phyloP scores from a whole-genome alignment of 768 basidiomycete species.

The Xerocomellus intermedius region DNA sequence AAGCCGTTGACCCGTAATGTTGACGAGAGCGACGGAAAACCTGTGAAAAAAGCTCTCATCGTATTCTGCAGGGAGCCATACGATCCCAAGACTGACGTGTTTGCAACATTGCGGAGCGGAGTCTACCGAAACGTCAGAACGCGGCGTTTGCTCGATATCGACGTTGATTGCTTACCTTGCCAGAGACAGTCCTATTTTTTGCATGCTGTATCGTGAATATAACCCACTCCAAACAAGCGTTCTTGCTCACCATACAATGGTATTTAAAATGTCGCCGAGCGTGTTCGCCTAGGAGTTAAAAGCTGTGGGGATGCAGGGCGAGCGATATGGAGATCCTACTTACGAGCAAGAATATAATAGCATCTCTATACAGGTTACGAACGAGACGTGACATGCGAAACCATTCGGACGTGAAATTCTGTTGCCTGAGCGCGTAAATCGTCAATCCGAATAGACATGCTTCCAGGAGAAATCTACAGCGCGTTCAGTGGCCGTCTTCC shows the following conservation, averaged over 20 bases:
- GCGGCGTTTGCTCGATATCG: not conserved
- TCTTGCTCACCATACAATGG: not conserved
- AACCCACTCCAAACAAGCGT: not conserved
- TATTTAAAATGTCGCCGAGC: not conserved
- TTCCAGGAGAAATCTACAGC: not conserved
- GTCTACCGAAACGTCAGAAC: not conserved
- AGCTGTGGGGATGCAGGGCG: not conserved
- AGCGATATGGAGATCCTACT: not conserved
- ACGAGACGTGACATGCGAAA: not conserved
- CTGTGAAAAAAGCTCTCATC: not conserved
- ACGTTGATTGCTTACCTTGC: not conserved
- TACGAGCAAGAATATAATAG: not conserved
- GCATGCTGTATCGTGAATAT: not conserved
- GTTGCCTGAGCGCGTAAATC: not conserved
- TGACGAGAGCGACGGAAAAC: not conserved
- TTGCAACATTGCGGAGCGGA: not conserved
- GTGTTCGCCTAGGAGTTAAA: not conserved
- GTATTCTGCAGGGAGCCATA: not conserved
- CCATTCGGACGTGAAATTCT: not conserved
- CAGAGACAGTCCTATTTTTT: not conserved
- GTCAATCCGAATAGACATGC: not conserved
- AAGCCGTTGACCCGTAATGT: conserved; percentile 1
- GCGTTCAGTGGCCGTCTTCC: not conserved
- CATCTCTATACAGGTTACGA: not conserved
- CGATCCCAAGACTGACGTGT: not conserved